Evolutionary conservation across 164 flowering plant genomes (phyloP).

Genomic region (Buxus sempervirens): DNA sequence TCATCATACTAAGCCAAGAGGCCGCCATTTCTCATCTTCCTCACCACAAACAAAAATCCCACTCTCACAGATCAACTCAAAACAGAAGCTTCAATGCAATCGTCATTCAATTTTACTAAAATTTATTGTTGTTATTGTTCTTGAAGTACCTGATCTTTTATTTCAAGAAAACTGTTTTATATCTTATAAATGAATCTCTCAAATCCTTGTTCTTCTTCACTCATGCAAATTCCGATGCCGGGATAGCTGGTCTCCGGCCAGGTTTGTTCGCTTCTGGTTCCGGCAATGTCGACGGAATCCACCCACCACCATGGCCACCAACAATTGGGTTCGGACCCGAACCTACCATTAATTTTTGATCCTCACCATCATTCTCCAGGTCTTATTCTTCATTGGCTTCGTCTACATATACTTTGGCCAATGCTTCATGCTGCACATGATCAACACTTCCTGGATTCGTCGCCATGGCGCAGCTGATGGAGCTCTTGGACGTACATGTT

Average conservation of each 20-base stretch:
- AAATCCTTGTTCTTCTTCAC: too few relatives aligned
- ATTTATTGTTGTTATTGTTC: too few relatives aligned
- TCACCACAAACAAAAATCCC: neutral
- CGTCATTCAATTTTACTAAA: too few relatives aligned
- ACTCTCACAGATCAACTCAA: too few relatives aligned
- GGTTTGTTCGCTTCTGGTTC: constrained; percentile 26
- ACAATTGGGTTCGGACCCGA: neutral
- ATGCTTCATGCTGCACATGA: constrained; percentile 32
- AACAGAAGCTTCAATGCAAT: too few relatives aligned
- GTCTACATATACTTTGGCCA: constrained; percentile 59
- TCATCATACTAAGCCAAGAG: neutral
- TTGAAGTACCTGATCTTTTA: too few relatives aligned
- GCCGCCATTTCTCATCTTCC: neutral
- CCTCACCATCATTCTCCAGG: constrained; percentile 43
- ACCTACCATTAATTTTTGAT: constrained; percentile 34
- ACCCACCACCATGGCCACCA: constrained; percentile 3
- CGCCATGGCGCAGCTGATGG: too few relatives aligned
- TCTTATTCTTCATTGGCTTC: constrained; percentile 57
- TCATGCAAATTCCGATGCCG: too few relatives aligned
- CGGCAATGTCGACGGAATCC: constrained; percentile 24
- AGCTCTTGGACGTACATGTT: neutral
- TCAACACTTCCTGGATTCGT: constrained; percentile 12
- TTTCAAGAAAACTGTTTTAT: too few relatives aligned
- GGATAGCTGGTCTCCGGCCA: constrained; percentile 19
- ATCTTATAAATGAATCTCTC: too few relatives aligned